Base-by-base conservation (phyloP, 1,139 yeast species). In the Hansenula anomala region DNA sequence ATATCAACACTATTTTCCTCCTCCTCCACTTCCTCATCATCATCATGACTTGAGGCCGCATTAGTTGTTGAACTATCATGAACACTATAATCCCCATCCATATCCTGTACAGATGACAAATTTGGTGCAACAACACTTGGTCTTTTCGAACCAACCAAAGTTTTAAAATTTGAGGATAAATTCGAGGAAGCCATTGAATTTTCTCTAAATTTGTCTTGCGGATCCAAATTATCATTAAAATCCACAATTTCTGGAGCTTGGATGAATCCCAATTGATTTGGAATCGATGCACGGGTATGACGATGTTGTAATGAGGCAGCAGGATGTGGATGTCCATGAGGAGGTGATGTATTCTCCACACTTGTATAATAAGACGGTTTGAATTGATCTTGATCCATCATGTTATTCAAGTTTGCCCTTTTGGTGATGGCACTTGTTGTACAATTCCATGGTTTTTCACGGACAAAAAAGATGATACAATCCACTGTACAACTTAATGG, bases 361-460 rank as follows among this genome's bases (percentile, higher is more conserved):
- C n/a, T n/a, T n/a, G n/a, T n/a, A n/a, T n/a, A n/a, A n/a, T n/a
- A n/a, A n/a, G n/a, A n/a, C n/a, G n/a, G n/a, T n/a, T n/a, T n/a
- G n/a, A n/a, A n/a, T n/a, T n/a, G n/a, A n/a, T n/a, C n/a, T n/a
- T n/a, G n/a, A n/a, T n/a, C n/a, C n/a, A n/a, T 27, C 18, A 8
- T 15, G 13, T 14, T 3, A 16, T 19, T 18, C 3, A 5, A 6
- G 19, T 9, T 13, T 18, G 22, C 22, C 12, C 24, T 19, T 20
- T 14, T n/a, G 4, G 15, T 4, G 13, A 37, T n/a, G 3, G 26
- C 33, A 6, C 9, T 9, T 1, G 43, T 33, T 1, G 52, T 51
- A 8, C 34, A 38, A 10, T 39, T 37, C 56, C 56, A 52, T 26
- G 56, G 56, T 25, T 39, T 41, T 27, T 52, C 56, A n/a, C 45